Evolutionary conservation across 2,329 filamentous ascomycete species (phyloP).

Genomic region (Exserohilum turcica): DNA sequence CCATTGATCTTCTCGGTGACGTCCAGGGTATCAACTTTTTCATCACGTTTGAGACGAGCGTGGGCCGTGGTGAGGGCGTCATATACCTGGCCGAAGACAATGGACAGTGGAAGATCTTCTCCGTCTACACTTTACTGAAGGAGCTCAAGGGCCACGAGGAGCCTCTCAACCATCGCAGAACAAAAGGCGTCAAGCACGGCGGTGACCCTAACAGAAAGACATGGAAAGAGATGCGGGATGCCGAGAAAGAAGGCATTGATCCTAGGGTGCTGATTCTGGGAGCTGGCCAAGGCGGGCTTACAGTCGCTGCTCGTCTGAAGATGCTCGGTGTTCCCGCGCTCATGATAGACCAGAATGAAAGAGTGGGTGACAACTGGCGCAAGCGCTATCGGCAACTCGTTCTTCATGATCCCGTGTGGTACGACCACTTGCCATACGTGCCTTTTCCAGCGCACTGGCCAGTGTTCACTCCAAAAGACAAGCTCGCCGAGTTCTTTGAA

Average conservation of each 20-base stretch:
- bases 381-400: constrained; percentile 54
- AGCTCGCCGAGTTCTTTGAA: constrained; percentile 48
- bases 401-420: constrained; percentile 49
- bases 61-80: constrained; percentile 42
- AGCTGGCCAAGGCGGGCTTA: constrained; percentile 54
- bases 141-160: constrained; percentile 47
- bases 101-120: constrained; percentile 49
- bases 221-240: constrained; percentile 39
- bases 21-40: constrained; percentile 37
- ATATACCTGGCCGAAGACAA: constrained; percentile 42
- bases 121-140: constrained; percentile 45
- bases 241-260: constrained; percentile 32
- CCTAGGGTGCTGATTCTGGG: constrained; percentile 43
- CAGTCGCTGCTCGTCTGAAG: constrained; percentile 51
- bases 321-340: constrained; percentile 52
- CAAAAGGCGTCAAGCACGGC: constrained; percentile 38
- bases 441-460: constrained; percentile 42
- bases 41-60: constrained; percentile 36
- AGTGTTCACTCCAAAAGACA: constrained; percentile 41
- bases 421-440: constrained; percentile 48
- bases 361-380: constrained; percentile 55
- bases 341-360: constrained; percentile 52
- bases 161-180: constrained; percentile 27
- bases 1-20: constrained; percentile 38
- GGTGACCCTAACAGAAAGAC: constrained; percentile 37